Percentiles rank a stretch among this genome's conserved stretches.
These are phyloP conservation scores for Macrolepiota fuliginosa DNA, from an alignment of 768 basidiomycete species.

Conservation along the genomic window DNA sequence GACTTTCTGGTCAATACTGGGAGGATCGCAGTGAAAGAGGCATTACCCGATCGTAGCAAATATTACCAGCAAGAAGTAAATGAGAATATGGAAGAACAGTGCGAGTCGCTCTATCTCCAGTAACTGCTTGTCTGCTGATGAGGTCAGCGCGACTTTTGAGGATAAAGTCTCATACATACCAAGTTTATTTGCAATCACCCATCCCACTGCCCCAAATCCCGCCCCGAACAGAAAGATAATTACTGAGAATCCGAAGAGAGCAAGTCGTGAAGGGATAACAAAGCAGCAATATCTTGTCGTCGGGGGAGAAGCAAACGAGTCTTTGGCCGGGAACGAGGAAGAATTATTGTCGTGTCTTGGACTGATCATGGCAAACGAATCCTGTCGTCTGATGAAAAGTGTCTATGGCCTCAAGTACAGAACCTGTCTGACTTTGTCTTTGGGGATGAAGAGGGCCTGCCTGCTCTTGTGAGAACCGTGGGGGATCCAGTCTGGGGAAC, in stretches of 20 bases:
- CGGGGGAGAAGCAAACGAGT: neutral
- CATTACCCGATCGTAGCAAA: constrained; percentile 20
- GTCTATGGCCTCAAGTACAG: neutral
- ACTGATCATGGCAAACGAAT: neutral
- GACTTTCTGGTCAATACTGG: neutral
- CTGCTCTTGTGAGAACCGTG: neutral
- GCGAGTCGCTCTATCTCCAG: constrained; percentile 18
- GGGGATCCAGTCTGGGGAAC: neutral
- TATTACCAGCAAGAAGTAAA: constrained; percentile 15
- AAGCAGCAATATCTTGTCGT: neutral
- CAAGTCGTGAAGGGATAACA: constrained; percentile 16
- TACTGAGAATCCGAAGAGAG: constrained; percentile 8
- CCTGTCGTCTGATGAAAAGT: neutral
- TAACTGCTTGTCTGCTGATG: constrained; percentile 13
- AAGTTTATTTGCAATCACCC: constrained; percentile 10
- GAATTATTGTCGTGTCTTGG: neutral
- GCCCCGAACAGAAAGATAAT: constrained; percentile 9
- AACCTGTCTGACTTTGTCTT: constrained; percentile 8
- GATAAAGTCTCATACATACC: constrained; percentile 1
- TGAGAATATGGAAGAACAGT: constrained; percentile 20
- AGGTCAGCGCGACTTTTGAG: neutral
- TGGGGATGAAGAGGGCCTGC: neutral
- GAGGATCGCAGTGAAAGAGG: neutral
- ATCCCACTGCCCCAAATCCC: constrained; percentile 12
- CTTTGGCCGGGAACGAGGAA: neutral